Evolutionary conservation across 495 filamentous ascomycete species (phyloP), one percentile per base, ranked within the genome.

Genomic region (Podospora anserina): DNA sequence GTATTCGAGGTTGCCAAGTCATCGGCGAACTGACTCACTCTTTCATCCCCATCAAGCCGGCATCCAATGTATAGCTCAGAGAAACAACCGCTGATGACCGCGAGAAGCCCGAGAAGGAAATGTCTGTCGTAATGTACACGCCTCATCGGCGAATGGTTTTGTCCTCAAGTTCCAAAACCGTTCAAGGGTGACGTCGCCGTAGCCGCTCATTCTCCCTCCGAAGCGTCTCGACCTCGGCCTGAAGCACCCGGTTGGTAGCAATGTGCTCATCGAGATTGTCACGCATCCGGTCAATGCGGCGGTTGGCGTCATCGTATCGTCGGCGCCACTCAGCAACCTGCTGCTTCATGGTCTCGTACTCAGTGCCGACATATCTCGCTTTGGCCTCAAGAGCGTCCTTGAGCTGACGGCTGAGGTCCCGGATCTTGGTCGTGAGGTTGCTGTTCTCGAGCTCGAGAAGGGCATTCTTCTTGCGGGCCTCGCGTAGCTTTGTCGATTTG

Each of bases 391-490:
- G 27, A 1, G 66, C 63, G 2, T 74, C 70, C 57, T 68, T 66
- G 34, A 66, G 49, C 55, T 64, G 39, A 32, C 71, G 70, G 5
- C 63, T 32, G 0, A 68, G 64, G 19, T 74, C 72, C 4, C 72
- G 63, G 54, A 70, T 54, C 4, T 64, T 49, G 26, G 5, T 49
- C 6, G 59, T 62, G 5, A 74, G 70, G 6, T 19, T 56, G 3
- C 70, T 68, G 63, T 72, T 74, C 53, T 74, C 72, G 16, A 53
- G 59, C 68, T 72, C 68, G 7, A 77, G 71, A 57, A 60, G 32
- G 23, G 66, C 67, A 26, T 65, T 68, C 60, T 72, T 71, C 55
- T 69, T 71, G 11, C 66, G 68, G 34, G 70, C 49, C 5, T 70
- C 61, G 1, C 66, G 67, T 53, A 72, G 61, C 54, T 72, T 73